These are phyloP conservation scores for Viridothelium virens DNA, from an alignment of 495 filamentous ascomycete genomes.

Conservation along the genomic window DNA sequence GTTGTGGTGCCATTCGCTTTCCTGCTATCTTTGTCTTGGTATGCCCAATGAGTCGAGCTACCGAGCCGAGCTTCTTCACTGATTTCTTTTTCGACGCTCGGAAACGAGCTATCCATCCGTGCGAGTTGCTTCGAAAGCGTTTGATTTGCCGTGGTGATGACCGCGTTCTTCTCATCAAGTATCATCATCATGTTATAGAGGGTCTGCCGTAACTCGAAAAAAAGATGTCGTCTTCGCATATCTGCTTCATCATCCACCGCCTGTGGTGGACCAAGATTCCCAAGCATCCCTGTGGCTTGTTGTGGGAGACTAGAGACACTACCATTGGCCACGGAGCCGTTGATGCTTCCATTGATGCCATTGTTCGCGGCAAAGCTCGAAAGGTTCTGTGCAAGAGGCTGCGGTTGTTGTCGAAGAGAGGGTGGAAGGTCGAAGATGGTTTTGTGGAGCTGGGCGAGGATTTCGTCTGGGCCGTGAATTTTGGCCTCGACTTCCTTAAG, in stretches of 20 bases:
- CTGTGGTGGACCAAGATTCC: constrained; percentile 27
- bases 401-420: constrained; percentile 28
- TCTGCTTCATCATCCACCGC: constrained; percentile 39
- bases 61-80: constrained; percentile 90
- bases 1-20: constrained; percentile 51
- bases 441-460: constrained; percentile 52
- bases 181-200: constrained; percentile 66
- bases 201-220: constrained; percentile 39
- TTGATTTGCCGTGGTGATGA: constrained; percentile 81
- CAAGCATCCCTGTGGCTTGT: constrained; percentile 34
- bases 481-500: constrained; percentile 98
- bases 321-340: constrained; percentile 26
- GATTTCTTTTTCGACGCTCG: constrained; percentile 77
- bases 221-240: constrained; percentile 56
- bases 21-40: constrained; percentile 67
- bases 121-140: constrained; percentile 76
- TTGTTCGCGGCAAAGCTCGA: constrained; percentile 26
- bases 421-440: constrained; percentile 37
- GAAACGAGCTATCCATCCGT: constrained; percentile 75
- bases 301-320: constrained; percentile 18
- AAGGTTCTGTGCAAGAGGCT: constrained; percentile 12
- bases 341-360: constrained; percentile 26
- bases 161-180: constrained; percentile 93
- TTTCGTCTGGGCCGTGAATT: constrained; percentile 64
- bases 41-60: constrained; percentile 91